Conservation (phyloP, 78 protist genomes). For the Emiliania huxleyi region DNA sequence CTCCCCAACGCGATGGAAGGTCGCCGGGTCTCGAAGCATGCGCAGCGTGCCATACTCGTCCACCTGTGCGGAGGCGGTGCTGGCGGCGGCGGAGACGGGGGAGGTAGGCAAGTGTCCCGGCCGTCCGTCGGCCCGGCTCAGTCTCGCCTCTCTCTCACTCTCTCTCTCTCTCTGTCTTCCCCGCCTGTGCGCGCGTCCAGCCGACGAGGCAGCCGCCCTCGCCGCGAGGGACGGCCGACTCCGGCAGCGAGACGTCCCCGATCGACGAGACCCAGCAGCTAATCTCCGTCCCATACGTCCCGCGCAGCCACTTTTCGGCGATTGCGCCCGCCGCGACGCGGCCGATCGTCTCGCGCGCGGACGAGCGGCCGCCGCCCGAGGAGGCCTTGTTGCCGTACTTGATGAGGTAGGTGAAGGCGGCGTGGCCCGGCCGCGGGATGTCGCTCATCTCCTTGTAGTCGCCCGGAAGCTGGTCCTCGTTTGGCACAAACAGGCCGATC, state of each 20-base stretch:
- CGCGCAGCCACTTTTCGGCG: constrained; percentile 69
- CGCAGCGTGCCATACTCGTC: no score
- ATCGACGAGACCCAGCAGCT: constrained; percentile 53
- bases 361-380: constrained; percentile 75
- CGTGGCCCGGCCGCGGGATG: constrained; percentile 81
- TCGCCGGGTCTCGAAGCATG: no score
- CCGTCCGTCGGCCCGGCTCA: no score
- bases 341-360: constrained; percentile 80
- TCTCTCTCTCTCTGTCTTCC: no score
- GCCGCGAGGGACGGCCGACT: not conserved
- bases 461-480: constrained; percentile 69
- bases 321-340: no score
- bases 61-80: no score
- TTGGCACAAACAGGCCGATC: constrained; percentile 57
- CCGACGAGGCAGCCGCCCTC: no score
- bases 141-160: not conserved
- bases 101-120: no score
- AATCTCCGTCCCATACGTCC: constrained; percentile 44
- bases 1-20: no score
- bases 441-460: constrained; percentile 71
- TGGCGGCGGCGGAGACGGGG: no score
- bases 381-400: not conserved
- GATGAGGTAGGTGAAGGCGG: constrained; percentile 82
- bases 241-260: not conserved
- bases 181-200: no score